Base-by-base conservation (phyloP, 2,329 filamentous ascomycete genomes). In the Pseudogymnoascus sp. region DNA sequence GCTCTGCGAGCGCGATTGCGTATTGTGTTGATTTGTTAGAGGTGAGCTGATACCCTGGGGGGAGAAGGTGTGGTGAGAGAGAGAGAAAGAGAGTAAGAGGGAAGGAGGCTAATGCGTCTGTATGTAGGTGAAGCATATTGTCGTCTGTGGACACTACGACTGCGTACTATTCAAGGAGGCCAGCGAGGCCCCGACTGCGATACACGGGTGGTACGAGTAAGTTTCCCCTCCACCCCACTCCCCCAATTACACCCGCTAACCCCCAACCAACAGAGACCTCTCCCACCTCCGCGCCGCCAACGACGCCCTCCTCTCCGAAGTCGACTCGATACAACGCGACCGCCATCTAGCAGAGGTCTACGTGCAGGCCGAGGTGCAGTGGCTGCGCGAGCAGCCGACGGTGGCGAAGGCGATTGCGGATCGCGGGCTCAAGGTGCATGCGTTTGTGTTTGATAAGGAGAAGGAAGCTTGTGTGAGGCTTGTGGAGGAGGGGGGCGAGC, bases 1-100 rank as follows among this genome's bases (percentile, higher is more conserved):
- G 78, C 72, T 80, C 81, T 38, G 76, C 81, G 19, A 80, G 79
- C 67, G 86, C 88, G 47, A 82, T 89, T 70, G 82, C 87, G 68
- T 89, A 83, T 72, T 82, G 84, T 61, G 83, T 89, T 65, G 77
- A 79, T 64, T 78, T 85, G 70, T 75, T 89, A 47, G 80, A 85
- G 69, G 86, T 89, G 38, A 44, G 65, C 59, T 40, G 24, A 19
- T 31, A 11, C 8, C 31, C 33, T 14, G 35, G 5, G 16, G 33
- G 2, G 8, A 24, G 11, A 8, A 6, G 19, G n/a, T n/a, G n/a
- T n/a, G n/a, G n/a, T n/a, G n/a, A n/a, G n/a, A n/a, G n/a, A n/a
- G n/a, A n/a, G n/a, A n/a, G n/a, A n/a, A n/a, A n/a, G n/a, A n/a
- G n/a, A n/a, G n/a, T n/a, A n/a, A n/a, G n/a, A n/a, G n/a, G 11